Percentiles rank a stretch among this genome's conserved stretches.
phyloP scores from a whole-genome alignment of 305 asterid species.

The Fraxinus angustifolia region DNA sequence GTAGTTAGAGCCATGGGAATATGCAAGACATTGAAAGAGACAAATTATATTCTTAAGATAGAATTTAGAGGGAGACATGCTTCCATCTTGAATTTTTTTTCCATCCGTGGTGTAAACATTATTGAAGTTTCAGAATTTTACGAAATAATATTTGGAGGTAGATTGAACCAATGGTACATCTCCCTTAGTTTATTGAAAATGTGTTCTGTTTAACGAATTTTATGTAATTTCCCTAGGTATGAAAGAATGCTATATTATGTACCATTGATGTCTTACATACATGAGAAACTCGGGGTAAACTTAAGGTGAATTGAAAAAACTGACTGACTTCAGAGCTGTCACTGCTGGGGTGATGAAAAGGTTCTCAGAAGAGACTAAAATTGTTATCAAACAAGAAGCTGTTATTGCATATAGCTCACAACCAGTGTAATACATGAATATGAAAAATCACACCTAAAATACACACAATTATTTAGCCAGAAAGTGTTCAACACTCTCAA shows the following conservation, averaged over 20 bases:
- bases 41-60: not conserved
- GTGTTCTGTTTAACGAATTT: not conserved
- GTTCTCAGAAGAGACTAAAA: not conserved
- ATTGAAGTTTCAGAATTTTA: not conserved
- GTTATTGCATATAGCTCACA: constrained; percentile 49
- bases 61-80: not conserved
- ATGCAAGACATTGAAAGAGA: constrained; percentile 4
- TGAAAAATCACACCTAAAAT: constrained; percentile 22
- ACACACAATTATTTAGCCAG: constrained; percentile 40
- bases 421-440: constrained; percentile 21
- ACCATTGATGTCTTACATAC: not conserved
- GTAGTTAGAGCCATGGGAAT: constrained; percentile 17
- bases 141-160: constrained; percentile 9
- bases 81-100: not conserved
- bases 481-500: constrained; percentile 20
- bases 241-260: not conserved
- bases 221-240: not conserved
- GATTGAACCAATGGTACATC: not conserved
- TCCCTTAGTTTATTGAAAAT: not conserved
- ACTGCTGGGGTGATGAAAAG: not conserved
- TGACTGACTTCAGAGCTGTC: not conserved
- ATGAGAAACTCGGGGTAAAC: not conserved
- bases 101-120: not conserved
- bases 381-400: constrained; percentile 56
- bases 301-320: not conserved